Evolutionary conservation across 805 yeast genomes (phyloP), one percentile per base, ranked within the genome.

Genomic region (Barnettozyma pratensis): DNA sequence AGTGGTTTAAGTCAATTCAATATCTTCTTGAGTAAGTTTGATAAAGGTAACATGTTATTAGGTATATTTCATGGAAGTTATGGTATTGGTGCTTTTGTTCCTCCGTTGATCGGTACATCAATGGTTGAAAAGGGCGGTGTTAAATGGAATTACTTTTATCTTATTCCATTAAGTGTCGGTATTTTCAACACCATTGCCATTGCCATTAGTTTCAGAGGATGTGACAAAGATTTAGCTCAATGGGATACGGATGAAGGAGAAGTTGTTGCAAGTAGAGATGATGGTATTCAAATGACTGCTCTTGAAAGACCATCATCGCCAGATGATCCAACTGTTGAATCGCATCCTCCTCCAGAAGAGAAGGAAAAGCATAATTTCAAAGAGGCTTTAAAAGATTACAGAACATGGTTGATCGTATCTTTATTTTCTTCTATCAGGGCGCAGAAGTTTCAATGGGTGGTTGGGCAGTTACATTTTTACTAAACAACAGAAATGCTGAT

Each of bases 361-460:
- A 43, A 36, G 35, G 45, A 42, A n/a, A 42, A 35, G 29, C 54
- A 57, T 37, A 56, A 53, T 29, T 57, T 56, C 50, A 46, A 57
- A 7, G 56, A 64, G 6, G 76, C 81, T 2, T 53, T 78, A 41
- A 67, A 61, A 49, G 68, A 70, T 51, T 55, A 61, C 9, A 60
- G 68, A 37, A 75, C 81, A 0, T 80, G 85, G 84, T 54, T 75
- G 3, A 52, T 77, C 69, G 85, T n/a, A 54, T 71, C 7, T 77
- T 76, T 50, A 72, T 80, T 26, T 72, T 82, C 53, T 75, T 76
- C 50, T 82, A 82, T 54, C 84, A 80, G 59, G 87, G 87, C 8
- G 73, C 77, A 4, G 87, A 81, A 57, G 86, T 81, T 27, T 63
- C 81, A 1, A 57, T 80, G 57, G 85, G 82, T 11, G 85, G 85